Evolutionary conservation across 1,139 yeast species (phyloP).

Genomic region (Hansenula lynferdii): DNA sequence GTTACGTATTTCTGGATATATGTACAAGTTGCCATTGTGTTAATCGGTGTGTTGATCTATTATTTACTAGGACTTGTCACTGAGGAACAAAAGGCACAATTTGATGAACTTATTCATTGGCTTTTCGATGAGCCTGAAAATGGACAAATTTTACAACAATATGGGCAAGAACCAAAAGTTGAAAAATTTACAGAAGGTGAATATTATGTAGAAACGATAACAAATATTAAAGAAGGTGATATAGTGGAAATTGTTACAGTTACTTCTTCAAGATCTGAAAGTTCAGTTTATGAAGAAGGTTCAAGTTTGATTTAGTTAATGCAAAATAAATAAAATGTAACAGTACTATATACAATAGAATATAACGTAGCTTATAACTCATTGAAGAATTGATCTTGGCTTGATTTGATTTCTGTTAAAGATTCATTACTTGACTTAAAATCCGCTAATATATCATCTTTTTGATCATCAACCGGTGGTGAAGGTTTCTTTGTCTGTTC

Average conservation of each 20-base stretch:
- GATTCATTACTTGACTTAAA: no score
- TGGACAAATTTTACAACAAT: constrained; percentile 2
- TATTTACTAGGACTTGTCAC: constrained; percentile 9
- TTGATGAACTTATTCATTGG: constrained; percentile 9
- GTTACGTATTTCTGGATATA: constrained; percentile 34
- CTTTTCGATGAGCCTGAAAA: constrained; percentile 13
- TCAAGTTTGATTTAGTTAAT: constrained; percentile 4
- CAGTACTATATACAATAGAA: no score
- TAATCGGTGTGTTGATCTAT: constrained; percentile 7
- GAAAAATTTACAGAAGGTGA: constrained; percentile 5
- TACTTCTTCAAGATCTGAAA: constrained; percentile 7
- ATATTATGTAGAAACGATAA: not conserved
- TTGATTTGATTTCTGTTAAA: not conserved
- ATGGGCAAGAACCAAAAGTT: not conserved
- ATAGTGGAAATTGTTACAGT: constrained; percentile 11
- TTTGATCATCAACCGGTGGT: no score
- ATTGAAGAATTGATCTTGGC: not conserved
- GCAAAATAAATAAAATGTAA: no score
- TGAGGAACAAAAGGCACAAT: constrained; percentile 9
- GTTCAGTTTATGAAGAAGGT: constrained; percentile 4
- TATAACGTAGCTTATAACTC: no score
- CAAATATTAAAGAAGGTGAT: constrained; percentile 15
- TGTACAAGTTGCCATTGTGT: constrained; percentile 5
- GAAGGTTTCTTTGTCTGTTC: no score
- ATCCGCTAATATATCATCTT: not conserved